A percentile compares a stretch with the other conserved stretches of the same genome.
phyloP scores from a whole-genome alignment of 2,329 filamentous ascomycete species.

The Apiospora koreana region DNA sequence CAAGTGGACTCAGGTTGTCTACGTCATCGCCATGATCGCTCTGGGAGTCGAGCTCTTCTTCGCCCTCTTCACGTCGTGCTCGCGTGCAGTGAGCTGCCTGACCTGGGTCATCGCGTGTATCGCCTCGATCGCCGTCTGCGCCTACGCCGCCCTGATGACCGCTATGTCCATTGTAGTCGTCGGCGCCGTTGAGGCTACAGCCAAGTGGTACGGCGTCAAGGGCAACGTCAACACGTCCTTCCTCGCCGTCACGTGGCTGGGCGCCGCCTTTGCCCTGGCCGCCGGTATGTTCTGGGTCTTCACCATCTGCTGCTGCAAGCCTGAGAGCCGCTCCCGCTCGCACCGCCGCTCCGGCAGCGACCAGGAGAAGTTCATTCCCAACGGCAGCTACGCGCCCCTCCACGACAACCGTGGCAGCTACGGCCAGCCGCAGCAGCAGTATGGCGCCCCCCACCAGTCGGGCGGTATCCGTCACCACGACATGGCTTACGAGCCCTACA shows the following conservation, averaged over 20 bases:
- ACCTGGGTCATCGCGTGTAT: conserved; percentile 76
- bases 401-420: conserved; percentile 32
- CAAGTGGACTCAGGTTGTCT: conserved; percentile 83
- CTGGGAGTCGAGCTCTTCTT: conserved; percentile 73
- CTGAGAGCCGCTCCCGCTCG: conserved; percentile 47
- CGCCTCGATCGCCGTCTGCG: conserved; percentile 55
- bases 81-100: conserved; percentile 76
- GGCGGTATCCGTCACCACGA: conserved; percentile 49
- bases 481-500: conserved; percentile 64
- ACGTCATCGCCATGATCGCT: conserved; percentile 70
- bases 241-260: conserved; percentile 76
- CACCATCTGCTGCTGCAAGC: conserved; percentile 86
- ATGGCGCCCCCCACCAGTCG: conserved; percentile 42
- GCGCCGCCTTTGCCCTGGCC: conserved; percentile 72
- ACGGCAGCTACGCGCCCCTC: conserved; percentile 48
- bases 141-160: conserved; percentile 72
- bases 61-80: conserved; percentile 82
- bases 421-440: conserved; percentile 30
- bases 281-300: conserved; percentile 85
- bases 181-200: conserved; percentile 64
- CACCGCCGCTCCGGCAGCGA: conserved; percentile 41
- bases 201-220: conserved; percentile 71
- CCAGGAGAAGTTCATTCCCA: conserved; percentile 53
- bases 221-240: conserved; percentile 68
- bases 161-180: conserved; percentile 71